phyloP scores from a whole-genome alignment of 2,329 filamentous ascomycete species.

The Sclerotinia spermophila region DNA sequence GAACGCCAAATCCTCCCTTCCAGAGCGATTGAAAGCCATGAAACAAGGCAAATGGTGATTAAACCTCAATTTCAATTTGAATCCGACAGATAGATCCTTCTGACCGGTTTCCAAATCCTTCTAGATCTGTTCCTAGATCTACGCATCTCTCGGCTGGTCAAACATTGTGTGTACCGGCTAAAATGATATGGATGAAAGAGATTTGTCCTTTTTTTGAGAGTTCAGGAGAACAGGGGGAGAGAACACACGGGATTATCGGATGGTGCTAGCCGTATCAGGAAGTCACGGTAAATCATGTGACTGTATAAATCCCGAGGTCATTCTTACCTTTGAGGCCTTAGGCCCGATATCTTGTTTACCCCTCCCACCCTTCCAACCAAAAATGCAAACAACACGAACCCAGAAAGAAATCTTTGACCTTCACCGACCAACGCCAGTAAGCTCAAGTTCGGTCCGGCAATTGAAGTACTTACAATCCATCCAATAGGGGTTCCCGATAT shows the following conservation, averaged over 20 bases:
- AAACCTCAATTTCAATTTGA: not conserved
- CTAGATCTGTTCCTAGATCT: conserved; percentile 11
- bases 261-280: not conserved
- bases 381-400: not conserved
- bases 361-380: conserved; percentile 4
- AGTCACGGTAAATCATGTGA: not conserved
- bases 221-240: not conserved
- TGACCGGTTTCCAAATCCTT: conserved; percentile 10
- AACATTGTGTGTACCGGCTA: conserved; percentile 1
- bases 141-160: conserved; percentile 3
- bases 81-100: conserved; percentile 1
- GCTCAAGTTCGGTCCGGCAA: not conserved
- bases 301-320: not conserved
- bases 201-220: not conserved
- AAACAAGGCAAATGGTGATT: not conserved
- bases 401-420: conserved; percentile 14
- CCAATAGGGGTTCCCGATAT: not conserved
- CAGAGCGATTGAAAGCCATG: not conserved
- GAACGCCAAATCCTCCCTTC: not conserved
- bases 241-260: not conserved
- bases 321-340: not conserved
- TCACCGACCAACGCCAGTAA: conserved; percentile 3
- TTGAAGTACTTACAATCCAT: not conserved
- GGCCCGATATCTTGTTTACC: not conserved
- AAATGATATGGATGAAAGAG: not conserved